Evolutionary conservation across 805 yeast genomes (phyloP).

Genomic region (Ogataea zsoltii): DNA sequence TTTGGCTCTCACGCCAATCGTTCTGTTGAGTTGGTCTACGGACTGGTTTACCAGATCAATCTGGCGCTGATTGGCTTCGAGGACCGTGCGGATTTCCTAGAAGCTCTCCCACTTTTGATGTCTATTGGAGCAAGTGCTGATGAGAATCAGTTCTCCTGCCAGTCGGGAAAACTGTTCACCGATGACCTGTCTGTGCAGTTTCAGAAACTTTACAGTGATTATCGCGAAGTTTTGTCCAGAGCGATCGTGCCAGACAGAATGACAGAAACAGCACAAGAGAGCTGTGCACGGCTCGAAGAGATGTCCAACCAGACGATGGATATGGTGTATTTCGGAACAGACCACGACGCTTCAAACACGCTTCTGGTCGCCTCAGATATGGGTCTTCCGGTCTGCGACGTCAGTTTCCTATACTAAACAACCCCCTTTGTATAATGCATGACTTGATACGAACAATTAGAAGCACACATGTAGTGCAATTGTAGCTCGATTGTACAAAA

Average conservation of each 20-base stretch:
- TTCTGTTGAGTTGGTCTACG: slow-evolving; percentile 3
- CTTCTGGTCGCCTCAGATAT: background rate
- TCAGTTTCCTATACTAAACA: background rate
- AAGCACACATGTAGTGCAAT: too few species aligned
- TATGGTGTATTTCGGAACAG: slow-evolving; percentile 1
- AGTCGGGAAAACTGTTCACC: slow-evolving; percentile 6
- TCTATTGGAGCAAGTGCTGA: background rate
- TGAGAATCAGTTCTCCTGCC: background rate
- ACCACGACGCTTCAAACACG: background rate
- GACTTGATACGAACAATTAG: too few species aligned
- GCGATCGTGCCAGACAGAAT: background rate
- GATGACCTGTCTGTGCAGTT: slow-evolving; percentile 10
- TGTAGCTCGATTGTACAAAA: too few species aligned
- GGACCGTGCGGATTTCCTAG: slow-evolving; percentile 18
- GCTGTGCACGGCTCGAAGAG: background rate
- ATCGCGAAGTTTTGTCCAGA: slow-evolving; percentile 10
- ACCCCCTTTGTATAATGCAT: too few species aligned
- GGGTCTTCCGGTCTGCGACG: background rate
- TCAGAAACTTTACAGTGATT: slow-evolving; percentile 10
- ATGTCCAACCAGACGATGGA: background rate
- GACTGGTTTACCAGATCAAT: slow-evolving; percentile 5
- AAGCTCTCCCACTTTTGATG: slow-evolving; percentile 15
- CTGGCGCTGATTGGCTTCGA: slow-evolving; percentile 23
- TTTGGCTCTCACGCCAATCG: slow-evolving; percentile 1
- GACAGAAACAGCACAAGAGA: background rate